phyloP scores from a whole-genome alignment of 495 filamentous ascomycete genomes.

The Cairneyella variabilis region DNA sequence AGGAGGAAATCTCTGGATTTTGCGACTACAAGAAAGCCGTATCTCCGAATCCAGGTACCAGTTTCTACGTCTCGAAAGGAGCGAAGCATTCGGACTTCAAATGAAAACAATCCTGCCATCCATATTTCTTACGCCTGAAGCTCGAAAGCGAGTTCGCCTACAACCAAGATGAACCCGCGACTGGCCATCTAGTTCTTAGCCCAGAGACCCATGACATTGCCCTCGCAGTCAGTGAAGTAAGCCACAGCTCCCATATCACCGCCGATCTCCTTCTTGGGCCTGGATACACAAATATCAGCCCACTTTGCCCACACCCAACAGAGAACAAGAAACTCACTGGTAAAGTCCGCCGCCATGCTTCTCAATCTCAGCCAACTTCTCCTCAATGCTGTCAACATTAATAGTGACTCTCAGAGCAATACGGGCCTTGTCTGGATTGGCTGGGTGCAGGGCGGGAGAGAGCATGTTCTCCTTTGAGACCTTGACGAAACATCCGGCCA shows the following conservation, averaged over 20 bases:
- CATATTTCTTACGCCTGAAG: too few relatives aligned
- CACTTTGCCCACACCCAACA: not conserved
- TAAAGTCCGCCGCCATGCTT: conserved; percentile 19
- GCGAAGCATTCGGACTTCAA: too few relatives aligned
- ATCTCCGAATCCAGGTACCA: too few relatives aligned
- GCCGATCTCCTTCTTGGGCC: conserved; percentile 18
- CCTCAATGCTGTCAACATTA: conserved; percentile 19
- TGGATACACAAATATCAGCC: not conserved
- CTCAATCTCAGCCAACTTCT: conserved; percentile 17
- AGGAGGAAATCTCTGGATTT: too few relatives aligned
- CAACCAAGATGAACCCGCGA: too few relatives aligned
- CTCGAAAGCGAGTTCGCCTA: too few relatives aligned
- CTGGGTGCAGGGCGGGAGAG: conserved; percentile 12
- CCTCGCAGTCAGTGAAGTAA: conserved; percentile 25
- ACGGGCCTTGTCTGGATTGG: not conserved
- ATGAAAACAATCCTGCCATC: too few relatives aligned
- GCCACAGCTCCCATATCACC: conserved; percentile 24
- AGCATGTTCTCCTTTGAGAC: conserved; percentile 9
- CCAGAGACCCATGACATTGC: conserved; percentile 28
- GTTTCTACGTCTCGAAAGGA: too few relatives aligned
- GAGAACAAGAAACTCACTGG: not conserved
- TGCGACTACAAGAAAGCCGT: too few relatives aligned
- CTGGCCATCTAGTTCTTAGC: conserved; percentile 22
- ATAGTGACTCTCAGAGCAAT: conserved; percentile 18
- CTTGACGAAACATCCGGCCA: conserved; percentile 21